A percentile compares a stretch with the other conserved stretches of the same genome.
Conservation (phyloP, 371 early-diverging fungal genomes). For the Phascolomyces articulosus region DNA sequence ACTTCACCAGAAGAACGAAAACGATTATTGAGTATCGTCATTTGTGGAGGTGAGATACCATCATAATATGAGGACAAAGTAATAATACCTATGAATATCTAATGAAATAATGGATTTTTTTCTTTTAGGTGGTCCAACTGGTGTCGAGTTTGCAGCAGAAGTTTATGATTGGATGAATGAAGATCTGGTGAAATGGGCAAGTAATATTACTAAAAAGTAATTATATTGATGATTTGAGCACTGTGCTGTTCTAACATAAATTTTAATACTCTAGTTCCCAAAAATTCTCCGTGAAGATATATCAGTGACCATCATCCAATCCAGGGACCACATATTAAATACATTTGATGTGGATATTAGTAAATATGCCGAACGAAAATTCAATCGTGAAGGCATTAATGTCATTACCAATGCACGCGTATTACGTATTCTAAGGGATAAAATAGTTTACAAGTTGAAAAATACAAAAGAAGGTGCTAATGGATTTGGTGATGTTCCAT, state of each 20-base stretch:
- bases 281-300: conserved; percentile 66
- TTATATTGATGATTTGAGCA: not conserved
- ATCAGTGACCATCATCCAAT: conserved; percentile 68
- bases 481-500: conserved; percentile 48
- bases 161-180: conserved; percentile 83
- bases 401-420: conserved; percentile 77
- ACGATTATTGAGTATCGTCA: conserved; percentile 69
- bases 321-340: conserved; percentile 77
- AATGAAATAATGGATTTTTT: too few species aligned
- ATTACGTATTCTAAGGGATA: conserved; percentile 47
- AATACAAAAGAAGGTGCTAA: conserved; percentile 13
- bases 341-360: conserved; percentile 79
- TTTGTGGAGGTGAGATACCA: conserved; percentile 93
- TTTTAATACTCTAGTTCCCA: conserved; percentile 52
- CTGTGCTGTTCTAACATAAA: not conserved
- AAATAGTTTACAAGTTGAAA: conserved; percentile 33
- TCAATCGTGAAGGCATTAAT: conserved; percentile 71
- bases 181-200: conserved; percentile 72
- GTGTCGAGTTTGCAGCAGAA: conserved; percentile 85
- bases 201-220: conserved; percentile 13
- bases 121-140: conserved; percentile 79
- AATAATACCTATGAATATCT: too few species aligned
- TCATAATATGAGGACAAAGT: too few species aligned
- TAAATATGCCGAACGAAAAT: conserved; percentile 69
- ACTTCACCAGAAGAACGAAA: conserved; percentile 74